Base-by-base conservation (phyloP, 495 filamentous ascomycete species). In the Astrocystis sublimbata region DNA sequence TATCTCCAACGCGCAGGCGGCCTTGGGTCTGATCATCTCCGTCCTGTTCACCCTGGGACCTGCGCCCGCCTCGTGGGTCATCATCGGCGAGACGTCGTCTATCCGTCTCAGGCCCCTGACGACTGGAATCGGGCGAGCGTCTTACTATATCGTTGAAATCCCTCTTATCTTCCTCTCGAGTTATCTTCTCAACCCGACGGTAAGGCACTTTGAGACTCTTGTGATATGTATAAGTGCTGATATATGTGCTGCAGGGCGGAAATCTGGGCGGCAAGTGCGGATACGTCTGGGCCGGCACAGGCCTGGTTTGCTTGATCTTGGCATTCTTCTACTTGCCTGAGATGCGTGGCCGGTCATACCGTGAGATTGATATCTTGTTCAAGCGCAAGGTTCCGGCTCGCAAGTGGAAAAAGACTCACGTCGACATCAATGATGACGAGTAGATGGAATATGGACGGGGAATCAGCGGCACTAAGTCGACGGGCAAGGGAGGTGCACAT, bases 31-130 rank as follows among this genome's bases (percentile, higher is more conserved):
- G 12, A 83, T 85, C 65, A 72, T 85, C 65, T 84, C 82, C 54
- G 77, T 85, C 62, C 71, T 80, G 42, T 85, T 83, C 71, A 75
- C 73, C 59, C 70, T 82, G 58, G 80, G 79, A 61, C 79, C 78
- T 21, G 83, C 77, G 30, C 83, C 83, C 58, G 77, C 78, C 53
- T 83, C 82, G 50, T 86, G 77, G 76, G 78, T 81, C 70, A 81
- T 85, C 61, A 85, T 86, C 61, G 82, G 79, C 35, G 83, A 85
- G 68, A 85, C 82, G 51, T 81, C 83, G 36, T 73, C 83, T 58
- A 76, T 85, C 68, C 83, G 83, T 60, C 81, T 84, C 47, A 71
- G 83, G 46, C 79, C 82, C 40, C 71, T 85, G 47, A 86, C 78
- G n/a, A 86, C 81, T 47, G 83, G 81, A 61, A 73, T 83, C 55